Evolutionary conservation across 371 early-diverging fungal genomes (phyloP), one percentile per base, ranked within the genome.

Genomic region (Mortierella sp.): DNA sequence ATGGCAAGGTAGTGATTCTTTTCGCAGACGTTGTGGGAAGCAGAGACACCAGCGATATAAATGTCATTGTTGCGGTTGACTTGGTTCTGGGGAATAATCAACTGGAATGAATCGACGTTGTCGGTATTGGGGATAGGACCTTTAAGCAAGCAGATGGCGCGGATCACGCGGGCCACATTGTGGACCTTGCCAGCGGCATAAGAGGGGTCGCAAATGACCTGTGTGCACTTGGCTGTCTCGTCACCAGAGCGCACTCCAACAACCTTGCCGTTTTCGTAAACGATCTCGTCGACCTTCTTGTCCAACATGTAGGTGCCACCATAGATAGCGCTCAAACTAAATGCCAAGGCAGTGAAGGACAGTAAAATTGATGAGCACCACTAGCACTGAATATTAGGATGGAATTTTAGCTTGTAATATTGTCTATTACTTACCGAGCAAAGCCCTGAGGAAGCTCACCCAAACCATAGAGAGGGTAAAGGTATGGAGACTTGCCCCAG

Each of bases 361-460:
- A 5, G 19, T 28, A n/a, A 34, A n/a, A 31, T 34, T 32, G 19
- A 7, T 45, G 15, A 45, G 45, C 57, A 32, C 3, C 4, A 57
- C n/a, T 23, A 40, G 3, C 13, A 10, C 60, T 42, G 9, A 29
- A 23, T n/a, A 15, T 13, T 28, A n/a, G 35, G 58, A 19, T 3
- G n/a, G 19, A 22, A 58, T 15, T 35, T 5, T 6, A 12, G 29
- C 29, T 54, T 32, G 35, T n/a, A 57, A 29, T 12, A 55, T 28
- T 10, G 26, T 12, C 3, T 32, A 29, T 58, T 13, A 82, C 86
- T 70, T 90, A 94, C 92, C 99, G 90, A 37, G 99, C 98, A 89
- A 99, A 99, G 17, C 98, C 96, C 87, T 99, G 99, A 45, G 99
- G 99, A 55, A 99, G 90, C 78, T 99, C 99, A 67, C 99, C 99